Evolutionary conservation across 1,284 basidiomycete species (phyloP).

Genomic region (Rhodotorula glutinis): DNA sequence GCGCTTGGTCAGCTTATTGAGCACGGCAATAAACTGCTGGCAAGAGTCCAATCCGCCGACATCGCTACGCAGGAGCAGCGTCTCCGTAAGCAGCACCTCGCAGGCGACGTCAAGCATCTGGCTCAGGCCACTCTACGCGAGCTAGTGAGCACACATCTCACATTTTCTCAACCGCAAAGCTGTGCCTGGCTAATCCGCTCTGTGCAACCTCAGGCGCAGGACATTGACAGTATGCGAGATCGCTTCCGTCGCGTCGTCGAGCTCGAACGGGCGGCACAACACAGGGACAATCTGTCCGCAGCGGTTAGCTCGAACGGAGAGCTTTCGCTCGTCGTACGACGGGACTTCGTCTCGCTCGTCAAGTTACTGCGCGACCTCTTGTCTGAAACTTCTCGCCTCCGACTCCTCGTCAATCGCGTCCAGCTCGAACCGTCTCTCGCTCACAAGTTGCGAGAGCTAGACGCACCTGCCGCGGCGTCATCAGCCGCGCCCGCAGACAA

Average conservation of each 20-base stretch:
- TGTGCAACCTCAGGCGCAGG: constrained; percentile 48
- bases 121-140: constrained; percentile 76
- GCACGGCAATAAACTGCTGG: constrained; percentile 33
- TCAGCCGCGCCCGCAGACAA: constrained; percentile 51
- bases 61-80: constrained; percentile 82
- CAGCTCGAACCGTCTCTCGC: constrained; percentile 81
- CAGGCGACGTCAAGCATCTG: constrained; percentile 75
- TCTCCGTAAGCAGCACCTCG: constrained; percentile 82
- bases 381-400: constrained; percentile 74
- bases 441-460: constrained; percentile 61
- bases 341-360: constrained; percentile 78
- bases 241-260: constrained; percentile 64
- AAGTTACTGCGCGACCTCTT: constrained; percentile 83
- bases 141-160: constrained; percentile 55
- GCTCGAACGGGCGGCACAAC: constrained; percentile 53
- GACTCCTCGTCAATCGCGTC: constrained; percentile 81
- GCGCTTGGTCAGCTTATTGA: constrained; percentile 39
- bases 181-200: neutral
- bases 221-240: constrained; percentile 65
- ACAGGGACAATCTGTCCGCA: neutral
- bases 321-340: constrained; percentile 65
- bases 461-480: constrained; percentile 49
- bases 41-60: constrained; percentile 58
- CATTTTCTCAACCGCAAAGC: neutral
- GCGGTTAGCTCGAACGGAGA: neutral